Evolutionary conservation across 2,329 filamentous ascomycete species (phyloP).

Genomic region (Curvularia sp.): DNA sequence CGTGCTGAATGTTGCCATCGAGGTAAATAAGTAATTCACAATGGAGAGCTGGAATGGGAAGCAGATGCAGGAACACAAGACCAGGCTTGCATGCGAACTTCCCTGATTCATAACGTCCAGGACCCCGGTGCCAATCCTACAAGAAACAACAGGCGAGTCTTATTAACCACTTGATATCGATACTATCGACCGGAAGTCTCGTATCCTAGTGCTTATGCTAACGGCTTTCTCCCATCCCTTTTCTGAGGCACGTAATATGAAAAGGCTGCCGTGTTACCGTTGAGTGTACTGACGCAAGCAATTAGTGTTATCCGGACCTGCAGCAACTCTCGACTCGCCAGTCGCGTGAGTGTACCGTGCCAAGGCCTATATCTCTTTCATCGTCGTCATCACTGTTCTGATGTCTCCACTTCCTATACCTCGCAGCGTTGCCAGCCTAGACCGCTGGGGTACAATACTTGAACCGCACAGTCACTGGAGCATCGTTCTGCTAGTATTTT

Average conservation of each 20-base stretch:
- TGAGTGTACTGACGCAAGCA: conserved; percentile 37
- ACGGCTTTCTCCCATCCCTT: conserved; percentile 38
- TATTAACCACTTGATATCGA: conserved; percentile 30
- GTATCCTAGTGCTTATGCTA: conserved; percentile 47
- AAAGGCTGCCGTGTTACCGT: conserved; percentile 34
- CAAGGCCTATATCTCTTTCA: conserved; percentile 21
- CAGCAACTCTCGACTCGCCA: conserved; percentile 35
- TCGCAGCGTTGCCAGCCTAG: conserved; percentile 23
- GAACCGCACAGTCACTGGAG: conserved; percentile 19
- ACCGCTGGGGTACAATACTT: conserved; percentile 15
- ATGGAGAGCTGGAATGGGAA: conserved; percentile 11
- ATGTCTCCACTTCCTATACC: conserved; percentile 43
- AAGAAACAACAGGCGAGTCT: conserved; percentile 24
- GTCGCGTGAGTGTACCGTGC: conserved; percentile 24
- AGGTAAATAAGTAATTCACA: conserved; percentile 13
- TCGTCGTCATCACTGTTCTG: conserved; percentile 24
- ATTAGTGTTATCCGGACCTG: conserved; percentile 36
- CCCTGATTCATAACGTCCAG: conserved; percentile 35
- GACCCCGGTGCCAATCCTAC: conserved; percentile 41
- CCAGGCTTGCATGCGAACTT: conserved; percentile 24
- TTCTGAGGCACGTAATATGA: conserved; percentile 44
- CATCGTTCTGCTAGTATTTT: conserved; percentile 27
- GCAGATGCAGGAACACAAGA: conserved; percentile 28
- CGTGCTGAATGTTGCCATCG: conserved; percentile 15
- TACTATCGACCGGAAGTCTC: conserved; percentile 31